These are phyloP conservation scores for Oxalis stricta DNA, from an alignment of 441 rosid genomes.

Conservation along the genomic window DNA sequence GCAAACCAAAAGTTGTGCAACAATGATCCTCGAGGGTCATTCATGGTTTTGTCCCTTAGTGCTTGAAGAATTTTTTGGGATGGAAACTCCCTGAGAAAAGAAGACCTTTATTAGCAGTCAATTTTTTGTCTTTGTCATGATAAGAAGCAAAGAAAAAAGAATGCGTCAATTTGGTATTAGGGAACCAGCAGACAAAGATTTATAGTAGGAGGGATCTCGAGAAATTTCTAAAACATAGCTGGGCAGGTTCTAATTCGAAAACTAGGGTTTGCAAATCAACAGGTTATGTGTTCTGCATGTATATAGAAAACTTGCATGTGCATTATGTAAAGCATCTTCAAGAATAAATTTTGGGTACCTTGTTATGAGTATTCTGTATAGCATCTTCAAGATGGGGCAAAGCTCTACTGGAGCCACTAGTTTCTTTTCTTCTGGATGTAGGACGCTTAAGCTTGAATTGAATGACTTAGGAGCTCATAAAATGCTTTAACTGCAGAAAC, in stretches of 20 bases:
- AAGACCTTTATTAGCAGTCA: slow-evolving; percentile 4
- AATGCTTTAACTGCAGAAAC: slow-evolving; percentile 72
- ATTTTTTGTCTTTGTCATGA: background rate
- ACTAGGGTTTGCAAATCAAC: no score
- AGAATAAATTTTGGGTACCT: slow-evolving; percentile 18
- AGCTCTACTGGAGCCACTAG: slow-evolving; percentile 70
- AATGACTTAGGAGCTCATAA: slow-evolving; percentile 51
- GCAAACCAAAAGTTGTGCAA: no score
- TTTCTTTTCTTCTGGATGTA: slow-evolving; percentile 53
- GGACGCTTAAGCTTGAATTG: slow-evolving; percentile 37
- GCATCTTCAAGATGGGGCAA: slow-evolving; percentile 57
- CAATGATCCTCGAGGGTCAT: slow-evolving; percentile 85
- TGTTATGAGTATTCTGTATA: slow-evolving; percentile 45
- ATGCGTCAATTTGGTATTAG: no score
- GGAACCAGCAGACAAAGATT: no score
- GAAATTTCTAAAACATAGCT: no score
- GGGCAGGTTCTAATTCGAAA: no score
- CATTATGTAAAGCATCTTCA: background rate
- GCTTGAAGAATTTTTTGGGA: slow-evolving; percentile 84
- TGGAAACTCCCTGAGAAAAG: slow-evolving; percentile 71
- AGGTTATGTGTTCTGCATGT: no score
- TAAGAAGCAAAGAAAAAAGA: no score
- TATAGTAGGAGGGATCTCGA: no score
- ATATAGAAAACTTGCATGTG: no score
- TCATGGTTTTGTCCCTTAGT: slow-evolving; percentile 79